phyloP scores from a whole-genome alignment of 148 eudicot genomes.

The Polygonum aviculare region DNA sequence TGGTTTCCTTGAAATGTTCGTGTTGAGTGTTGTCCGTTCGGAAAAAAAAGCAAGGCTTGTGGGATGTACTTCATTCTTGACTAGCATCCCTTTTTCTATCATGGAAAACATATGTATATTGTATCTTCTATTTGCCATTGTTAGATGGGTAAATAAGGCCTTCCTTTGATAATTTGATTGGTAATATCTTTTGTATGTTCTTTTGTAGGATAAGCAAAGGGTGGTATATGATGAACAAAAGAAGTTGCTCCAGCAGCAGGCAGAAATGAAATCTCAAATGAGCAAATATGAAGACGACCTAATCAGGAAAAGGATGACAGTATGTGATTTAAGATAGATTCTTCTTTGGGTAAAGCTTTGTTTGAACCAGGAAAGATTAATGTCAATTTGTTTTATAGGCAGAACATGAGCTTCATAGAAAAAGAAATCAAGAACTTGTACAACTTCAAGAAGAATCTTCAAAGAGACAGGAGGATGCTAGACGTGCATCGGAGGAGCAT shows the following conservation, averaged over 20 bases:
- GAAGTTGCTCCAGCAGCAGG: constrained; percentile 68
- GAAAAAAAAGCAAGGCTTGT: not conserved
- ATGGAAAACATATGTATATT: not conserved
- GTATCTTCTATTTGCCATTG: not conserved
- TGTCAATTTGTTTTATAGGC: constrained; percentile 8
- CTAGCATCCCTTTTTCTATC: not conserved
- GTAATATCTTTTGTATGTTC: not conserved
- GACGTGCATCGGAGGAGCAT: constrained; percentile 40
- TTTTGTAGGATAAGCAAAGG: constrained; percentile 68
- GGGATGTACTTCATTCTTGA: not conserved
- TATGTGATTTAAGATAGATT: constrained; percentile 7
- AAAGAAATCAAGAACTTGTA: constrained; percentile 6
- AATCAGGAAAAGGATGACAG: constrained; percentile 83
- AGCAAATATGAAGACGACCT: constrained; percentile 84
- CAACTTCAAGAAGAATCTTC: constrained; percentile 4
- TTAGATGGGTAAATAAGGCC: not conserved
- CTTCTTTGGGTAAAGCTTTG: not conserved
- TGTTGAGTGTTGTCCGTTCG: not conserved
- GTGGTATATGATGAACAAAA: constrained; percentile 84
- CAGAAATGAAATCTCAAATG: constrained; percentile 76
- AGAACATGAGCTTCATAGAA: not conserved
- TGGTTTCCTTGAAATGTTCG: not conserved
- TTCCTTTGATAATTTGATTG: not conserved
- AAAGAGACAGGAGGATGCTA: not conserved
- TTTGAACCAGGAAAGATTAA: not conserved